These are phyloP conservation scores for Ligustrum vulgare DNA, from an alignment of 257 asterid genomes.

Conservation along the genomic window DNA sequence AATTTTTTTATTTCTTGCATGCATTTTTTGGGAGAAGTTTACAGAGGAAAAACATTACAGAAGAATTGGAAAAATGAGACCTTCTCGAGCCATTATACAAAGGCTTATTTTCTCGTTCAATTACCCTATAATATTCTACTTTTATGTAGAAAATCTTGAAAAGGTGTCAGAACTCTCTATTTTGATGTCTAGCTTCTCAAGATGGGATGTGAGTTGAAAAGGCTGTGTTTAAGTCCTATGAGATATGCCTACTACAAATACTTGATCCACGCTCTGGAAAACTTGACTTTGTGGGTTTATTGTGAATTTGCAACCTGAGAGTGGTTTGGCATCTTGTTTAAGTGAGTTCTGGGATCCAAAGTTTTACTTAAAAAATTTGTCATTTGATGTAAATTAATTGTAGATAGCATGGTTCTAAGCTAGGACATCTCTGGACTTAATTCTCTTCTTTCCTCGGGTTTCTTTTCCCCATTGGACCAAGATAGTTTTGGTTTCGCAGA, in stretches of 20 bases:
- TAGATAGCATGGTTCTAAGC: neutral
- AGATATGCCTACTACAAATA: neutral
- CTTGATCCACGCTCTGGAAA: neutral
- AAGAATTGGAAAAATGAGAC: neutral
- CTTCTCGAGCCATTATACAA: neutral
- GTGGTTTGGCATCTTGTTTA: neutral
- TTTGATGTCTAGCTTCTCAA: neutral
- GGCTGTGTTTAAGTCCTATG: neutral
- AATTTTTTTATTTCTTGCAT: neutral
- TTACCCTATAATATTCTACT: neutral
- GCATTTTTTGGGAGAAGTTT: neutral
- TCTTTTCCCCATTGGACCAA: neutral
- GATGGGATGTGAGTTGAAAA: neutral
- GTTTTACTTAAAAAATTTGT: neutral
- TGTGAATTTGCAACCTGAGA: neutral
- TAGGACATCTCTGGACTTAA: neutral
- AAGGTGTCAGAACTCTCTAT: neutral
- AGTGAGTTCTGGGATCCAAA: neutral
- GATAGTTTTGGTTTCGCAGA: neutral
- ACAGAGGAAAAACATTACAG: neutral
- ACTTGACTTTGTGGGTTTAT: neutral
- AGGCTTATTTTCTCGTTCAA: neutral
- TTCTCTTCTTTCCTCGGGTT: neutral
- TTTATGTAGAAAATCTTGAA: neutral
- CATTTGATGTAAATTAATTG: neutral